Evolutionary conservation across 352 stramenopile species (phyloP).

Genomic region (Peronospora tabacina): DNA sequence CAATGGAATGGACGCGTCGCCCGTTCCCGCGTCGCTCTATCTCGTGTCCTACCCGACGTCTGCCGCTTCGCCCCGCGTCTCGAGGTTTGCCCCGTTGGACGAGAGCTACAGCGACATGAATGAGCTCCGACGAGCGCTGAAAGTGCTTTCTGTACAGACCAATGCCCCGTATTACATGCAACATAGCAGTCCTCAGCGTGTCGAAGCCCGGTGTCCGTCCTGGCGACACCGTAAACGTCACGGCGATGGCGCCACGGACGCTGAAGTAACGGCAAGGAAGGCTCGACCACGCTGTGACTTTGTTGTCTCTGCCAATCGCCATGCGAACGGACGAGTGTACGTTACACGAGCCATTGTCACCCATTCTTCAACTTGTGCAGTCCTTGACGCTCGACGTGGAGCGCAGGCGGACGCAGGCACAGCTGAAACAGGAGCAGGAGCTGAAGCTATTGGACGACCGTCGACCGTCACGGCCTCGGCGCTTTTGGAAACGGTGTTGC

Average conservation of each 20-base stretch:
- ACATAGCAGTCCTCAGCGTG: slow-evolving; percentile 70
- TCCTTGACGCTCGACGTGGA: slow-evolving; percentile 36
- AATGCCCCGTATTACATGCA: slow-evolving; percentile 75
- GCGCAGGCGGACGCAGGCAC: slow-evolving; percentile 15
- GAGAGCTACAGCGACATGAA: slow-evolving; percentile 72
- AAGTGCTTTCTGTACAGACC: slow-evolving; percentile 65
- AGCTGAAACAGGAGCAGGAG: slow-evolving; percentile 1
- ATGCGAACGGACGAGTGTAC: slow-evolving; percentile 70
- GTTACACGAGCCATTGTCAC: slow-evolving; percentile 50
- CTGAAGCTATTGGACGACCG: slow-evolving; percentile 9
- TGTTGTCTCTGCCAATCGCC: slow-evolving; percentile 65
- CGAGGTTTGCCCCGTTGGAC: slow-evolving; percentile 47
- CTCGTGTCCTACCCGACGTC: slow-evolving; percentile 9
- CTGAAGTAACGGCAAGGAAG: slow-evolving; percentile 6
- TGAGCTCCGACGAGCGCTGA: slow-evolving; percentile 63
- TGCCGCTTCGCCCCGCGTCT: background rate
- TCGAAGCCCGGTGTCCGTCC: slow-evolving; percentile 69
- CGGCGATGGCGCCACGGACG: background rate
- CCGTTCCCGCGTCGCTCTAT: slow-evolving; percentile 14
- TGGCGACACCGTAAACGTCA: slow-evolving; percentile 62
- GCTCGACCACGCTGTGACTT: slow-evolving; percentile 42
- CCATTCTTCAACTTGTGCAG: slow-evolving; percentile 40
- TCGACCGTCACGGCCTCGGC: slow-evolving; percentile 50
- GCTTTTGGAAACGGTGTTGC: slow-evolving; percentile 65
- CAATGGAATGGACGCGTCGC: slow-evolving; percentile 15